Conservation (phyloP, 1,284 basidiomycete species). For the Volvariella surrecta region DNA sequence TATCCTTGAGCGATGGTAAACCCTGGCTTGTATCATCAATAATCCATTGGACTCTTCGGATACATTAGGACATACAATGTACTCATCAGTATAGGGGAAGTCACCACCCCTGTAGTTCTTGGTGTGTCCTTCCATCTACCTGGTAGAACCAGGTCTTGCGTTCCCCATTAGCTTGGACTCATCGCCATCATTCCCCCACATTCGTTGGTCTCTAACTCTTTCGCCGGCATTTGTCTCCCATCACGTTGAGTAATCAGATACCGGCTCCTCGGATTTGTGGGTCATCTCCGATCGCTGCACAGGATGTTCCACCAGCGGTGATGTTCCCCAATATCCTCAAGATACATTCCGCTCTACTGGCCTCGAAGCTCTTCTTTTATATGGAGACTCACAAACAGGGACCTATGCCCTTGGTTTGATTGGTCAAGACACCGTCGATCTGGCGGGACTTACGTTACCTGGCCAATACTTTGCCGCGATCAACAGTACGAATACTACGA, state of each 20-base stretch:
- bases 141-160: neutral
- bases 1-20: too few relatives aligned
- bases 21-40: too few relatives aligned
- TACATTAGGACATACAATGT: slow-evolving; percentile 38
- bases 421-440: slow-evolving; percentile 33
- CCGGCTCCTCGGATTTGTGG: slow-evolving; percentile 53
- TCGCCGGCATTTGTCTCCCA: neutral
- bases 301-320: slow-evolving; percentile 16
- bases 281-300: slow-evolving; percentile 39
- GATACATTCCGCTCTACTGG: slow-evolving; percentile 28
- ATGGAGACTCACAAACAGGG: slow-evolving; percentile 47
- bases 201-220: neutral
- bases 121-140: slow-evolving; percentile 20
- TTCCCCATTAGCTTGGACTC: too few relatives aligned
- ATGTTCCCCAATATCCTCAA: slow-evolving; percentile 29
- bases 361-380: slow-evolving; percentile 31
- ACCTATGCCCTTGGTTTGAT: slow-evolving; percentile 43
- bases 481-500: slow-evolving; percentile 43
- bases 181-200: neutral
- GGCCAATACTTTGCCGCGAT: slow-evolving; percentile 44
- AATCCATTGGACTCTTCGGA: too few relatives aligned
- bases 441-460: slow-evolving; percentile 33
- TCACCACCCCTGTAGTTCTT: slow-evolving; percentile 31
- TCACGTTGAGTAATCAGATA: slow-evolving; percentile 29
- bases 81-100: slow-evolving; percentile 32